Conservation (phyloP, 164 flowering plant species). For the Kalanchoe fedtschenkoi region DNA sequence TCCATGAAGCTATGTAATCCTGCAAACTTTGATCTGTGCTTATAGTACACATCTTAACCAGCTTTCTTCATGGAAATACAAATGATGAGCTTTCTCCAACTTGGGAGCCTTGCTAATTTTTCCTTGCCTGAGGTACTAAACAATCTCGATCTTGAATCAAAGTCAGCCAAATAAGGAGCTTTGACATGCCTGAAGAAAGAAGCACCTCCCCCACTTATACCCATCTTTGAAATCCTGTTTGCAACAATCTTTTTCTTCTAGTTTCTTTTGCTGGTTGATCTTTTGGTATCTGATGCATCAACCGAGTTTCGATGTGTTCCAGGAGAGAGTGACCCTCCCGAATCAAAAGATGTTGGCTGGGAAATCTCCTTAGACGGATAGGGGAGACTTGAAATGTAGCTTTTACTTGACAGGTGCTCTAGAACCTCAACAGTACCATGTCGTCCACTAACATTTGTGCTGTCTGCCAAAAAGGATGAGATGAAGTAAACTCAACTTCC, state of each 20-base stretch:
- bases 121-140: neutral
- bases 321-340: neutral
- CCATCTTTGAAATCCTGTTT: neutral
- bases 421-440: neutral
- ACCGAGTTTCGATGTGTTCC: neutral
- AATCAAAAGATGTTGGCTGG: neutral
- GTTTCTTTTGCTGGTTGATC: neutral
- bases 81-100: neutral
- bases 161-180: neutral
- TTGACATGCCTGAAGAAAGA: neutral
- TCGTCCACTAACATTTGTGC: neutral
- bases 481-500: neutral
- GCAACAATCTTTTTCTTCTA: slow-evolving; percentile 5
- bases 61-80: neutral
- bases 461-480: neutral
- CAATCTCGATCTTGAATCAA: neutral
- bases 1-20: neutral
- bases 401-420: neutral
- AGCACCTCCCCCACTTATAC: neutral
- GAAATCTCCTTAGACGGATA: neutral
- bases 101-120: neutral
- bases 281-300: neutral
- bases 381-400: neutral
- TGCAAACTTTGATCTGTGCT: neutral
- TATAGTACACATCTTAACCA: neutral